Evolutionary conservation across 1,139 yeast species (phyloP), one percentile per base, ranked within the genome.

Genomic region (Pichia sp.): DNA sequence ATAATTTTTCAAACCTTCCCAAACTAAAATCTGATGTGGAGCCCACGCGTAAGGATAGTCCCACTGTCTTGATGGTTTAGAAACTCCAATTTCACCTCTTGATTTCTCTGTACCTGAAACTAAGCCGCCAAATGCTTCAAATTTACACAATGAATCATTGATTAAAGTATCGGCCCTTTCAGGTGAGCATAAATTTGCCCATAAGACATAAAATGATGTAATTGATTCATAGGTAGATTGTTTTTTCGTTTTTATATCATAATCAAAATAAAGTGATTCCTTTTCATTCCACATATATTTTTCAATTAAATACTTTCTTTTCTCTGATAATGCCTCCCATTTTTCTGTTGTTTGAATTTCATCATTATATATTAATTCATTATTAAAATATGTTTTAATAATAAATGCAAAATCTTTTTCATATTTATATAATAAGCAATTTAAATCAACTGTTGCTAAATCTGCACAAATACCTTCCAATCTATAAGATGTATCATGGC

Each of bases 21-120:
- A 92, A 0, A 96, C 94, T 48, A 92, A 69, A 27, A 92, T 87
- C 66, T 92, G 98, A 65, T 94, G 98, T 2, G 98, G 98, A 0
- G 98, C 97, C 98, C 98, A 92, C 5, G 97, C 98, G 62, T 73
- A 88, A 6, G 98, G 98, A 64, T 83, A 92, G 66, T 92, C 98
- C 98, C 98, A 92, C 69, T 92, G 98, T 66, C 97, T 77, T 34
- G 86, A 81, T 29, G 96, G 96, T 58, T 90, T 73, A 46, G 77
- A 72, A 33, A 86, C 66, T 2, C 85, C 80, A 33, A 86, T 71
- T 25, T 72, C 79, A 31, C 97, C 97, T 51, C 96, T 73, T 4
- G 92, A 82, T 58, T 75, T 67, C 56, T 80, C 76, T 0, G 96
- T 85, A 40, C 97, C 95, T 0, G 96, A 85, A 1, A 80, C 96